Base-by-base conservation (phyloP, 768 basidiomycete species). In the Tylopilus rubrobrunneus region DNA sequence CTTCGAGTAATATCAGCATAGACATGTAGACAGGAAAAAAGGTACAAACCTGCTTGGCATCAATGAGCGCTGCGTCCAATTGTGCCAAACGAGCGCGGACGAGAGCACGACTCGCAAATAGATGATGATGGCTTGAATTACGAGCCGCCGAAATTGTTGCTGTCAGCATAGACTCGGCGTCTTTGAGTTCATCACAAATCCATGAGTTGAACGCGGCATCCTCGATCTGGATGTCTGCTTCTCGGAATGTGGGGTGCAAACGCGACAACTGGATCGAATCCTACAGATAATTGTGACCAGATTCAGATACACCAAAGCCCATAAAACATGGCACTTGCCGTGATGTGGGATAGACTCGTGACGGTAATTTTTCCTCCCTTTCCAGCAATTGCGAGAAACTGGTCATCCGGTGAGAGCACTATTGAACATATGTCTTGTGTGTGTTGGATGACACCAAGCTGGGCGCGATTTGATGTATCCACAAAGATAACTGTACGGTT, bases 31-130 rank as follows among this genome's bases (percentile, higher is more conserved):
- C 4, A 44, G n/a, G 14, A n/a, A 3, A 25, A 19, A 6, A 15
- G 14, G 15, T 1, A 10, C 9, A 21, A 25, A 56, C 56, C 51
- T 53, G 7, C n/a, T 49, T 23, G 5, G 56, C 56, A 15, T 53
- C 47, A 0, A 8, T 21, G 3, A 49, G 10, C 10, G 51, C 56
- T 2, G 21, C 47, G 25, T 37, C 51, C 51, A 47, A 53, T 4
- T 36, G 12, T 15, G 1, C 8, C 37, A 49, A 36, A 21, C 43
- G 56, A 23, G 21, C 29, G 10, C 49, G 19, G 9, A 49, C 28
- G 6, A 49, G 49, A n/a, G 49, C 49, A 10, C 49, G 12, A 7
- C 46, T 39, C 12, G 55, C 37, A 23, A 48, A 34, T 7, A 31
- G 11, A 36, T 52, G 33, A 28, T 28, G 34, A 2, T 19, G 19